Evolutionary conservation across 768 basidiomycete genomes (phyloP), one percentile per base, ranked within the genome.

Genomic region (Scleroderma bovista): DNA sequence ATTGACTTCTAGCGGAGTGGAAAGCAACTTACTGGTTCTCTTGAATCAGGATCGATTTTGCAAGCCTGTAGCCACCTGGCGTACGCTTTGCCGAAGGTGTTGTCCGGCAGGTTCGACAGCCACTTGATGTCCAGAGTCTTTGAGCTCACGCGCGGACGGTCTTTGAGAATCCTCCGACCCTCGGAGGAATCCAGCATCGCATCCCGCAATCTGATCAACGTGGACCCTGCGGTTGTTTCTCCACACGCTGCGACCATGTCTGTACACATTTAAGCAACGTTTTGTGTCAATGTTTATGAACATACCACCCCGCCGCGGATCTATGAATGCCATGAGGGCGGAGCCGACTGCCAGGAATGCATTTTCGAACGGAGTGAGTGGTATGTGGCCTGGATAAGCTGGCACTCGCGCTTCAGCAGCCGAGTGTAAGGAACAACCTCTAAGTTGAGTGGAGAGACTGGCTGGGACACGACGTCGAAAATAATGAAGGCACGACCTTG

Each of bases 201-300:
- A 55, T 90, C 85, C 29, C 89, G 82, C 43, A 96, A 70, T 42
- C 76, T 74, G 6, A 88, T 84, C 37, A 98, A 75, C 47, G 83
- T 81, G 0, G 81, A 75, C 2, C 88, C 86, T 6, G 93, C 88
- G 1, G 95, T 93, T 1, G 92, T 92, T 69, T 97, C 96, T 20
- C 91, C 92, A 9, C 97, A 77, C 5, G 91, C 88, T 11, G 96
- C 94, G 37, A 98, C 80, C 86, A 99, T 92, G 66, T 99, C 94
- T 97, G 54, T 11, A 13, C n/a, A 46, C 24, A 34, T 20, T 17
- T n/a, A 11, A 29, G 45, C n/a, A 24, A 34, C 32, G 8, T 48
- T 11, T 11, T 22, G 32, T 31, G 19, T 31, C 41, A 46, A 19
- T 24, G 36, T 3, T 24, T 41, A 32, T 37, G 13, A 4, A 65